Evolutionary conservation across 306 rosid genomes (phyloP).

Genomic region (Pachyrhizus erosus): DNA sequence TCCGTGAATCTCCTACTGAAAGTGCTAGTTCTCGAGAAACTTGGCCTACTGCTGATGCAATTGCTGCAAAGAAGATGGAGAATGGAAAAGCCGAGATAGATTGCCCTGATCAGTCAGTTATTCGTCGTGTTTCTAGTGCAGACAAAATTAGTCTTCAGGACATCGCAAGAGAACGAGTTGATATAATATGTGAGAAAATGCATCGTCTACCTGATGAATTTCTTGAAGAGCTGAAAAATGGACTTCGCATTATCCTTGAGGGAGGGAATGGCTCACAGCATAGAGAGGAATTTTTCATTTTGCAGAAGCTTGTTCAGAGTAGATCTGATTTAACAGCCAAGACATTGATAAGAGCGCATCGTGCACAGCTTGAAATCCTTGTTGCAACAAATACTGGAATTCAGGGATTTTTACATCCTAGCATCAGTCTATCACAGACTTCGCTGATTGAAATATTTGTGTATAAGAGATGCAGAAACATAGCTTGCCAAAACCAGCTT

Average conservation of each 20-base stretch:
- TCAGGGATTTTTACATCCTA: conserved; percentile 95
- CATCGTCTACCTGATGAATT: conserved; percentile 79
- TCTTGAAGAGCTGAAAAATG: conserved; percentile 80
- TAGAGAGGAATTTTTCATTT: conserved; percentile 77
- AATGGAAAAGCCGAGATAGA: conserved; percentile 78
- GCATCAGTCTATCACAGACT: conserved; percentile 83
- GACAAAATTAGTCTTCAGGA: conserved; percentile 88
- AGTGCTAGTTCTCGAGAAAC: conserved; percentile 96
- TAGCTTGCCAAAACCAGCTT: conserved; percentile 92
- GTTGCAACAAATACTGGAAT: conserved; percentile 95
- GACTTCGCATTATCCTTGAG: conserved; percentile 80
- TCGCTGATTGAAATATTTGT: conserved; percentile 83
- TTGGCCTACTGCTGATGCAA: conserved; percentile 79
- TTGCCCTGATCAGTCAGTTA: conserved; percentile 76
- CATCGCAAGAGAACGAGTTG: conserved; percentile 90
- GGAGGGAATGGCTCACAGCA: conserved; percentile 91
- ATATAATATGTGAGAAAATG: conserved; percentile 84
- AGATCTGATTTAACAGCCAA: conserved; percentile 88
- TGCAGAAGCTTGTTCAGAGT: conserved; percentile 87
- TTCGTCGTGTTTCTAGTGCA: conserved; percentile 82
- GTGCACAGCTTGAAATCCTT: conserved; percentile 93
- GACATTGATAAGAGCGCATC: conserved; percentile 86
- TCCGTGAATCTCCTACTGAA: conserved; percentile 88
- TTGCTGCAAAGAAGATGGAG: conserved; percentile 81
- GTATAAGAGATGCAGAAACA: conserved; percentile 93